Percentiles rank a stretch among this genome's conserved stretches.
Evolutionary conservation across 1,284 basidiomycete species (phyloP).

Genomic region (Pascua guehoae): DNA sequence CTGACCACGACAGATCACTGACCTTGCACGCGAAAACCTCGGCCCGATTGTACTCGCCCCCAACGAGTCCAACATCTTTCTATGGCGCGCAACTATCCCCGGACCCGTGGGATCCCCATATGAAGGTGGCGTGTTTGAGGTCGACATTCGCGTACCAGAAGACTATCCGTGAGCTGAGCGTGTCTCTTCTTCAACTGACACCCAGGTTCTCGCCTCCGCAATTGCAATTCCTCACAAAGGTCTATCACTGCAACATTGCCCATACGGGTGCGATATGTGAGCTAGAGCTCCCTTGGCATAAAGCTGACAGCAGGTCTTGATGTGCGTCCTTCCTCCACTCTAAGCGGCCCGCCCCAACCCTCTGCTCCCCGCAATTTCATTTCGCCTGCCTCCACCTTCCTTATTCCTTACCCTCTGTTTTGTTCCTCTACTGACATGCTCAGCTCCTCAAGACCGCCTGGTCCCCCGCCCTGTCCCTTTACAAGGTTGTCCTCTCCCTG

Average conservation of each 20-base stretch:
- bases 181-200: not conserved
- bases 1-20: constrained; percentile 56
- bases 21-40: constrained; percentile 77
- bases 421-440: constrained; percentile 30
- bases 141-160: constrained; percentile 65
- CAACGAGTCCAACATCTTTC: constrained; percentile 56
- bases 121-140: constrained; percentile 76
- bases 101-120: constrained; percentile 82
- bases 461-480: constrained; percentile 84
- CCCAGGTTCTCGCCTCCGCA: constrained; percentile 76
- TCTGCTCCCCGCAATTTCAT: not conserved
- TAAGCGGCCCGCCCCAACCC: not conserved
- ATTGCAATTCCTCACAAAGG: constrained; percentile 74
- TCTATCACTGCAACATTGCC: constrained; percentile 91
- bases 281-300: constrained; percentile 10
- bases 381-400: not conserved
- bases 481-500: constrained; percentile 90
- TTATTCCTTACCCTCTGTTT: not conserved
- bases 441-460: constrained; percentile 84
- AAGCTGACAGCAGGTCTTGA: constrained; percentile 39
- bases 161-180: constrained; percentile 73
- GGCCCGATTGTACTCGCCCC: constrained; percentile 70
- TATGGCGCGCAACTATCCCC: constrained; percentile 69
- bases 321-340: constrained; percentile 22
- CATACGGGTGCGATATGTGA: constrained; percentile 54